These are phyloP conservation scores for Porcisia deanei DNA, from an alignment of 208 protist genomes.

Conservation along the genomic window DNA sequence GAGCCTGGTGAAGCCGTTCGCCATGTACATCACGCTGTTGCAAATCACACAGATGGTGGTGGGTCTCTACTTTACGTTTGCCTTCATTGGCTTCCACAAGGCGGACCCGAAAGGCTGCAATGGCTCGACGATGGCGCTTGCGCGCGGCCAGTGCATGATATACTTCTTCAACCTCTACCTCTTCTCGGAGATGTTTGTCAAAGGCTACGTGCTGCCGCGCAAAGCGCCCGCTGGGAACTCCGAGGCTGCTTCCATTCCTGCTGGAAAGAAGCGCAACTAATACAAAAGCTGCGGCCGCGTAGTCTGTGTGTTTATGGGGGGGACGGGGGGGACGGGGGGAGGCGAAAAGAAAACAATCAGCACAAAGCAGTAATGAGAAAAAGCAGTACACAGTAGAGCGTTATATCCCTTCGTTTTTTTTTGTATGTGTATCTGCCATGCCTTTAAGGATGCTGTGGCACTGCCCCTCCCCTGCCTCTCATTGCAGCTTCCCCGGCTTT, in stretches of 20 bases:
- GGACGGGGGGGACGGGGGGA: background rate
- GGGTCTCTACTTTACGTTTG: conserved; percentile 74
- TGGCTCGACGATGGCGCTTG: conserved; percentile 41
- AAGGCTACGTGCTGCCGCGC: conserved; percentile 69
- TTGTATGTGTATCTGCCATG: too few relatives aligned
- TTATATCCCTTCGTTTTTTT: too few relatives aligned
- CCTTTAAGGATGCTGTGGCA: too few relatives aligned
- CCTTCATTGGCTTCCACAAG: conserved; percentile 49
- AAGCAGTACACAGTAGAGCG: too few relatives aligned
- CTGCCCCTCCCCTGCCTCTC: too few relatives aligned
- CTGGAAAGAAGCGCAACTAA: conserved; percentile 17
- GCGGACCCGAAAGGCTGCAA: conserved; percentile 32
- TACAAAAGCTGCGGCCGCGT: background rate
- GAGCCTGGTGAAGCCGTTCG: conserved; percentile 77
- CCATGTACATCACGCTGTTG: conserved; percentile 84
- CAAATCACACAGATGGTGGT: conserved; percentile 94
- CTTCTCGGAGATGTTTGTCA: conserved; percentile 92
- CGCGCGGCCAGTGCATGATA: conserved; percentile 69
- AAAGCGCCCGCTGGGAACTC: conserved; percentile 19
- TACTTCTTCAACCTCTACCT: conserved; percentile 94
- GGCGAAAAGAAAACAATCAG: background rate
- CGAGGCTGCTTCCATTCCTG: background rate
- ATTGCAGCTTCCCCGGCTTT: too few relatives aligned
- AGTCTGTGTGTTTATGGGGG: background rate
- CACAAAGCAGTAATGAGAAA: too few relatives aligned